Percentiles rank a stretch among this genome's conserved stretches.
These are phyloP conservation scores for Grosmannia clavigera DNA, from an alignment of 2,329 filamentous ascomycete species.

Conservation along the genomic window DNA sequence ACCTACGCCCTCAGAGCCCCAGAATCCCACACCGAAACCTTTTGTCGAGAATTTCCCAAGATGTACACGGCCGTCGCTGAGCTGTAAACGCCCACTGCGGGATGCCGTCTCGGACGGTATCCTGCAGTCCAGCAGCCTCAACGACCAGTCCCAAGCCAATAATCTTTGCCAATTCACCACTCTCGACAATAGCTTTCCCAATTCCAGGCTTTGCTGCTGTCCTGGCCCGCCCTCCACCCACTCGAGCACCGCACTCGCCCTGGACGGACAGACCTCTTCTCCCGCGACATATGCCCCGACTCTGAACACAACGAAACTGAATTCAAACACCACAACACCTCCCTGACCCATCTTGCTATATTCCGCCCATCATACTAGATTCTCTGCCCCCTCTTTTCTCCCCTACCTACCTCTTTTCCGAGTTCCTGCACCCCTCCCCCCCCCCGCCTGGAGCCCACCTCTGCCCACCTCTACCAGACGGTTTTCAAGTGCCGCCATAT, in stretches of 20 bases:
- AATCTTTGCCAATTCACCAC: slow-evolving; percentile 33
- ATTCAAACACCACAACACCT: background rate
- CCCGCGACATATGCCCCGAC: slow-evolving; percentile 18
- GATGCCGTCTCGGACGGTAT: slow-evolving; percentile 39
- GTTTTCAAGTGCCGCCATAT: background rate
- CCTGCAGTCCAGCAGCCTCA: slow-evolving; percentile 79
- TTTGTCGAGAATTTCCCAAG: slow-evolving; percentile 53
- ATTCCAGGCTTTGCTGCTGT: slow-evolving; percentile 35
- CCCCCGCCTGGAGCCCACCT: background rate
- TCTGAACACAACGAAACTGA: slow-evolving; percentile 19
- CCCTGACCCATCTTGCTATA: background rate
- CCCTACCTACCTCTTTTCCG: background rate
- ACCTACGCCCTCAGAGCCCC: slow-evolving; percentile 27
- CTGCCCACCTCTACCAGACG: background rate
- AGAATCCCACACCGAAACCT: slow-evolving; percentile 32
- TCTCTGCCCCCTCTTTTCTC: background rate
- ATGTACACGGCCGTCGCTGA: slow-evolving; percentile 72
- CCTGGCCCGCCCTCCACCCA: slow-evolving; percentile 11
- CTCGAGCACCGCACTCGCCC: slow-evolving; percentile 11
- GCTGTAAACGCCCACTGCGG: slow-evolving; percentile 87
- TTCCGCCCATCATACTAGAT: background rate
- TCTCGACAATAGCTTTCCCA: slow-evolving; percentile 55
- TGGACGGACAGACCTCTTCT: slow-evolving; percentile 1
- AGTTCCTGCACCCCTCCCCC: background rate
- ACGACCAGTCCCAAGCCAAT: slow-evolving; percentile 48